Evolutionary conservation across 1,139 yeast species (phyloP).

Genomic region (Nakaseomyces nivariensis): DNA sequence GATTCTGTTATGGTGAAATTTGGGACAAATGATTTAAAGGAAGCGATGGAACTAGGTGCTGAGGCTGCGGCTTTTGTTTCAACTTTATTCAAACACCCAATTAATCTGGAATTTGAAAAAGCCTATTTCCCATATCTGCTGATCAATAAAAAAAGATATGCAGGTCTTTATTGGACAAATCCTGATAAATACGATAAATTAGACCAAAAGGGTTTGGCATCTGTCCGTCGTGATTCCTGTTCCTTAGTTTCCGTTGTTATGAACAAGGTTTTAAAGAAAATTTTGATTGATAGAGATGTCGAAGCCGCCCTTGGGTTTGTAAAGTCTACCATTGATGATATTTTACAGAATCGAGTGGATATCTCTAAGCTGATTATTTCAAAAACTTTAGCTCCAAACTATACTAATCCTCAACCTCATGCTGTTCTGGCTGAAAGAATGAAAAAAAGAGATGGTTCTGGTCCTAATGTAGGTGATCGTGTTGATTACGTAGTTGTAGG

Average conservation of each 20-base stretch:
- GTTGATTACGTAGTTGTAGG: slow-evolving; percentile 94
- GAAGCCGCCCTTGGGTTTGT: slow-evolving; percentile 77
- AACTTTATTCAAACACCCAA: slow-evolving; percentile 66
- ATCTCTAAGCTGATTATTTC: slow-evolving; percentile 90
- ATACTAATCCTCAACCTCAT: slow-evolving; percentile 94
- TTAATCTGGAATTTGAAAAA: slow-evolving; percentile 91
- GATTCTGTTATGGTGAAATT: slow-evolving; percentile 99
- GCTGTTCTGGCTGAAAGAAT: slow-evolving; percentile 93
- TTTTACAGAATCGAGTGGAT: slow-evolving; percentile 84
- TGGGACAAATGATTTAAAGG: slow-evolving; percentile 71
- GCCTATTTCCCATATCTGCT: slow-evolving; percentile 90
- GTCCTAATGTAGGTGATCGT: slow-evolving; percentile 95
- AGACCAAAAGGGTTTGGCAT: slow-evolving; percentile 98
- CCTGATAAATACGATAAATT: slow-evolving; percentile 86
- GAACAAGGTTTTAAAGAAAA: slow-evolving; percentile 77
- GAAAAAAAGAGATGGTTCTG: slow-evolving; percentile 94
- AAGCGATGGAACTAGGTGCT: slow-evolving; percentile 85
- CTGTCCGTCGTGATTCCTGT: slow-evolving; percentile 96
- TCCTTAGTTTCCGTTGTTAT: slow-evolving; percentile 88
- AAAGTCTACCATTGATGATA: slow-evolving; percentile 78
- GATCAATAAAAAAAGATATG: slow-evolving; percentile 93
- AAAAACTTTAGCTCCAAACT: slow-evolving; percentile 84
- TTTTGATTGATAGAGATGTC: slow-evolving; percentile 85
- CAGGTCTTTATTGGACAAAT: slow-evolving; percentile 92
- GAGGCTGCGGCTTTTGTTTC: slow-evolving; percentile 92